Evolutionary conservation across 1,284 basidiomycete genomes (phyloP).

Genomic region (Malassezia pachydermatis): DNA sequence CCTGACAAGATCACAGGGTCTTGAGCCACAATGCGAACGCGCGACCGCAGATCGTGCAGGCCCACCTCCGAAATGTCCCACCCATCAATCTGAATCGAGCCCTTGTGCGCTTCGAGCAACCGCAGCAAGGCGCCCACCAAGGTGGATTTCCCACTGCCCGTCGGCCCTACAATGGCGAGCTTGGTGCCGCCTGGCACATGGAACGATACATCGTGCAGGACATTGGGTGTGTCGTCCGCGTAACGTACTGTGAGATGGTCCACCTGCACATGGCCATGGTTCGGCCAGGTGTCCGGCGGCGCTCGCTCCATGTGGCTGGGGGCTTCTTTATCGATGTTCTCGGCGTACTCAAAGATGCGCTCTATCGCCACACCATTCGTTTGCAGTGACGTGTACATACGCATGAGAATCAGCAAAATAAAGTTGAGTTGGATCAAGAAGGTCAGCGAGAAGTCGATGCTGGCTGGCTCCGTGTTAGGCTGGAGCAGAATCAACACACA

Average conservation of each 20-base stretch:
- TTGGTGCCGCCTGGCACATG: conserved; percentile 59
- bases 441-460: conserved; percentile 42
- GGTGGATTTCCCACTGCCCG: conserved; percentile 50
- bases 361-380: conserved; percentile 46
- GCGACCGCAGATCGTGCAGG: conserved; percentile 51
- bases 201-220: conserved; percentile 52
- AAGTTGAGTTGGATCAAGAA: conserved; percentile 51
- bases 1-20: conserved; percentile 41
- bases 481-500: conserved; percentile 50
- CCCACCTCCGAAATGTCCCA: conserved; percentile 51
- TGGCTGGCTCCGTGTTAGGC: conserved; percentile 48
- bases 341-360: conserved; percentile 50
- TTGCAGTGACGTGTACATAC: conserved; percentile 23
- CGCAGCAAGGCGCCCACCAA: conserved; percentile 32
- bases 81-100: conserved; percentile 34
- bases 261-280: conserved; percentile 50
- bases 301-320: conserved; percentile 44
- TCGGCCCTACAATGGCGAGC: conserved; percentile 71
- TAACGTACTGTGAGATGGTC: conserved; percentile 51
- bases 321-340: conserved; percentile 49
- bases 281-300: conserved; percentile 52
- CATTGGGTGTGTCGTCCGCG: conserved; percentile 52
- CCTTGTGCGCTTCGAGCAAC: conserved; percentile 28
- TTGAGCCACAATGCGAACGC: conserved; percentile 53
- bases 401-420: conserved; percentile 18